These are phyloP conservation scores for Tritrichomonas musculus DNA, from an alignment of 208 protist genomes.

Conservation along the genomic window DNA sequence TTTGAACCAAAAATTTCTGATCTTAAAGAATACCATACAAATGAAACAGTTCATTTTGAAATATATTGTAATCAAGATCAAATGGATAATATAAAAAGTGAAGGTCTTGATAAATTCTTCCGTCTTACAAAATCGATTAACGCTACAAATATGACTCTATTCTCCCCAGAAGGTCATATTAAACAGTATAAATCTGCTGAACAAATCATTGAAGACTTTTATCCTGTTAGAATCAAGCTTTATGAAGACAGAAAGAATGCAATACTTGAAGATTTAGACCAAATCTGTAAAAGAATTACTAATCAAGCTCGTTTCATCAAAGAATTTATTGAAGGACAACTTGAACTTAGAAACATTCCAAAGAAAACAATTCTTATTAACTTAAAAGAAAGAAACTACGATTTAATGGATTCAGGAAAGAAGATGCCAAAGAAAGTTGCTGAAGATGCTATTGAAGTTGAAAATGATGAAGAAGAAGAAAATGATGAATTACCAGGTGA, in stretches of 20 bases:
- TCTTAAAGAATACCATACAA: constrained; percentile 42
- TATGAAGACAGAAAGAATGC: constrained; percentile 90
- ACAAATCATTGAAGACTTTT: constrained; percentile 92
- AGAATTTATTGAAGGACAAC: constrained; percentile 77
- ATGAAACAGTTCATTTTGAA: constrained; percentile 33
- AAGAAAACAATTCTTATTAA: constrained; percentile 80
- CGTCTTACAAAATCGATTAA: constrained; percentile 73
- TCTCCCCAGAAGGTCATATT: constrained; percentile 82
- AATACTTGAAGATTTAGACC: constrained; percentile 69
- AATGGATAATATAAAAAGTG: background rate
- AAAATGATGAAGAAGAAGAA: constrained; percentile 37
- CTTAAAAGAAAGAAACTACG: constrained; percentile 71
- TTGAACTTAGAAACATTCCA: constrained; percentile 77
- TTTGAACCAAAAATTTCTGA: constrained; percentile 42
- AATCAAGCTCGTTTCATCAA: constrained; percentile 96
- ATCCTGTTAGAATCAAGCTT: constrained; percentile 75
- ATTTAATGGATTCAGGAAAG: constrained; percentile 52
- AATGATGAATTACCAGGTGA: no score
- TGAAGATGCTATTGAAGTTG: constrained; percentile 33
- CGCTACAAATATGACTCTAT: constrained; percentile 91
- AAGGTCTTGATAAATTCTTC: constrained; percentile 72
- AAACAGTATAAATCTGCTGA: constrained; percentile 70
- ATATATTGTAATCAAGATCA: background rate
- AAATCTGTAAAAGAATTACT: constrained; percentile 71
- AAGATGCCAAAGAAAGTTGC: background rate